phyloP scores from a whole-genome alignment of 2,329 filamentous ascomycete genomes.

The Fusarium siculi region DNA sequence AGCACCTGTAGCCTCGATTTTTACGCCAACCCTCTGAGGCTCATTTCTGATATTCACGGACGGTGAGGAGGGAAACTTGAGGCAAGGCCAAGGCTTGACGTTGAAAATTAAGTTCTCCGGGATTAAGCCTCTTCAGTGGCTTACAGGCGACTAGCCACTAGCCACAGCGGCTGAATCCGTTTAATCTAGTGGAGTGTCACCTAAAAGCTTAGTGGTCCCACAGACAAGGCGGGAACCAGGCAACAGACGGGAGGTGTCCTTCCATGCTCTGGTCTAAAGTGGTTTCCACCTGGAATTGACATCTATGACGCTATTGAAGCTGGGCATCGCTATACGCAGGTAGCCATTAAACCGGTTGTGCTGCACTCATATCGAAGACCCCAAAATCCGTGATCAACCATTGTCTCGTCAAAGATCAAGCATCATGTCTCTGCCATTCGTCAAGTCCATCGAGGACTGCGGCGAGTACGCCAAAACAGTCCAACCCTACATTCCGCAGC shows the following conservation, averaged over 20 bases:
- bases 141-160: slow-evolving; percentile 30
- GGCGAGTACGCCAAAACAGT: slow-evolving; percentile 80
- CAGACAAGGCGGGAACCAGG: slow-evolving; percentile 1
- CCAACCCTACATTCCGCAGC: slow-evolving; percentile 76
- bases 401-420: slow-evolving; percentile 33
- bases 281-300: background rate
- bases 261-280: background rate
- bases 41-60: slow-evolving; percentile 23
- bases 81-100: background rate
- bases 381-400: background rate
- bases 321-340: background rate
- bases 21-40: background rate
- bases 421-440: slow-evolving; percentile 75
- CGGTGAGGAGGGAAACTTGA: slow-evolving; percentile 7
- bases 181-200: slow-evolving; percentile 3
- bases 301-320: slow-evolving; percentile 35
- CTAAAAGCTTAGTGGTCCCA: slow-evolving; percentile 17
- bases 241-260: slow-evolving; percentile 14
- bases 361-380: background rate
- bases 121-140: slow-evolving; percentile 22
- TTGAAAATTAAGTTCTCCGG: slow-evolving; percentile 24
- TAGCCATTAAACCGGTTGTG: slow-evolving; percentile 23
- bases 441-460: slow-evolving; percentile 78
- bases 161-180: slow-evolving; percentile 42
- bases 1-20: background rate